Percentiles rank a stretch among this genome's conserved stretches.
Evolutionary conservation across 2,329 filamentous ascomycete genomes (phyloP).

Genomic region (Aspergillus neoniger): DNA sequence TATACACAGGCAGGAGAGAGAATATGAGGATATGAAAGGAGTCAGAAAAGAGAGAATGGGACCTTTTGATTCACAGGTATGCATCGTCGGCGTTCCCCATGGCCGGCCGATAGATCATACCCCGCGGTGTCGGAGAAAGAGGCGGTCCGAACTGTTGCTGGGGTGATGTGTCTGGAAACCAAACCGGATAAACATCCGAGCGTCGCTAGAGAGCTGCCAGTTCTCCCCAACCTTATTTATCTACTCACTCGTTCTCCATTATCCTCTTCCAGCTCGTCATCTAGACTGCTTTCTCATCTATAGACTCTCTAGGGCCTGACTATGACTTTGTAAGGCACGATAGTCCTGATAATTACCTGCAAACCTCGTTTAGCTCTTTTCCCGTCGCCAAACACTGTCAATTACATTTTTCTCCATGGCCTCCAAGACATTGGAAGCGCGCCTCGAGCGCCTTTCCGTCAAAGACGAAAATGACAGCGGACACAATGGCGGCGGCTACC

Average conservation of each 20-base stretch:
- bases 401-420: slow-evolving; percentile 58
- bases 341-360: slow-evolving; percentile 1
- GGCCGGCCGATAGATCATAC: slow-evolving; percentile 14
- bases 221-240: slow-evolving; percentile 16
- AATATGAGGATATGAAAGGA: neutral
- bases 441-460: slow-evolving; percentile 86
- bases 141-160: slow-evolving; percentile 34
- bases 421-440: slow-evolving; percentile 75
- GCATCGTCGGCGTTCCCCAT: neutral
- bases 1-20: neutral
- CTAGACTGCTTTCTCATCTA: neutral
- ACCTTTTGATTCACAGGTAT: neutral
- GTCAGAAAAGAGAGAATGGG: neutral
- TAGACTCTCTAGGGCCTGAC: neutral
- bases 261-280: slow-evolving; percentile 11
- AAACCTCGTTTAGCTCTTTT: slow-evolving; percentile 11
- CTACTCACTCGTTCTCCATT: slow-evolving; percentile 5
- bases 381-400: slow-evolving; percentile 7
- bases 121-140: slow-evolving; percentile 37
- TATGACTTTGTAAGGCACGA: neutral
- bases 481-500: slow-evolving; percentile 58
- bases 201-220: slow-evolving; percentile 7
- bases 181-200: slow-evolving; percentile 22
- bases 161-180: slow-evolving; percentile 21
- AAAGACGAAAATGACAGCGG: slow-evolving; percentile 79